Base-by-base conservation (phyloP, 306 rosid genomes). In the Ormosia emarginata region DNA sequence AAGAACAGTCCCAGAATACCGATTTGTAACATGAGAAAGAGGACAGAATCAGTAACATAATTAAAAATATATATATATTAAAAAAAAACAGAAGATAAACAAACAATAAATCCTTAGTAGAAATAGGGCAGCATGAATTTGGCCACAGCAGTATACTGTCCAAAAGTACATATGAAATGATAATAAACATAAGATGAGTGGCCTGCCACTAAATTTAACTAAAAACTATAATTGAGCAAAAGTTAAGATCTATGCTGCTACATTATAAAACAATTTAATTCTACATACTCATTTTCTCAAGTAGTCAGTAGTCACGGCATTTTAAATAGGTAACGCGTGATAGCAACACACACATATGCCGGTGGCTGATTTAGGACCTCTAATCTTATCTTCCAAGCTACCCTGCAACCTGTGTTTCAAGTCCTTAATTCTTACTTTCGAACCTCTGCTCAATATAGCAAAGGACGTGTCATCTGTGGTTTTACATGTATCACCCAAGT, bases 21-120 rank as follows among this genome's bases (percentile, higher is more conserved):
- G n/a, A 72, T 67, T 89, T 43, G 83, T 50, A 74, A 68, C 84
- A 86, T 79, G 71, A 83, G 41, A 70, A 29, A 61, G 52, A 87
- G 3, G 41, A 74, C 34, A 81, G 6, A 55, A 73, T 85, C 84
- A 90, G 92, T 46, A 64, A 34, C 66, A 55, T 34, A 32, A 66
- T 39, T 2, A 12, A 58, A 24, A 73, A 12, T 7, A 53, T 14
- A 34, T 59, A 15, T 37, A 62, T 41, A n/a, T 9, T 34, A 4
- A 24, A 53, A 32, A 74, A 73, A 8, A 30, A 3, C 33, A 40
- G 47, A 53, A 37, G 66, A 70, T 3, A 32, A 39, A 46, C 52
- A 66, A 67, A 67, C 14, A 49, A 39, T 7, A 72, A 44, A 67
- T 29, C n/a, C 58, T 17, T 32, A 64, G 67, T 33, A 59, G 39